A percentile compares a stretch with the other conserved stretches of the same genome.
phyloP scores from a whole-genome alignment of 108 stramenopile species.

The Cyclostephanos tholiformis region DNA sequence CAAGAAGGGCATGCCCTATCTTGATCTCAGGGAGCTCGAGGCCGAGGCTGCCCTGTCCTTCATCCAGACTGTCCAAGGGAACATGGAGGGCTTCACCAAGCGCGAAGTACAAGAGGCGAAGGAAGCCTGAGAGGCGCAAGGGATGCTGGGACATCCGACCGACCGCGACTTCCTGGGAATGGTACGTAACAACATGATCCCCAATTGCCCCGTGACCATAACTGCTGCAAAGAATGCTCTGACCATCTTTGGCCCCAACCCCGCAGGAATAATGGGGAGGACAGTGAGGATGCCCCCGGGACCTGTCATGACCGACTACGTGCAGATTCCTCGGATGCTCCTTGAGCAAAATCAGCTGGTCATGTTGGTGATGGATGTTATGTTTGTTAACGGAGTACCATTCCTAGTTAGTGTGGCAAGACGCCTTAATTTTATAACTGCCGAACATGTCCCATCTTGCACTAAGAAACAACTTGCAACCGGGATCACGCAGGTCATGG shows the following conservation, averaged over 20 bases:
- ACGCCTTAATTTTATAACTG: slow-evolving; percentile 36
- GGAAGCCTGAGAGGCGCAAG: background rate
- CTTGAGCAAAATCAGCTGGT: slow-evolving; percentile 24
- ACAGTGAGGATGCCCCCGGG: slow-evolving; percentile 21
- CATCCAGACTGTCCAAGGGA: background rate
- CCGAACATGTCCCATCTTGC: slow-evolving; percentile 16
- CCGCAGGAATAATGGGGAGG: slow-evolving; percentile 28
- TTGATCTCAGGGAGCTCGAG: background rate
- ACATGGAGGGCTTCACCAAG: slow-evolving; percentile 18
- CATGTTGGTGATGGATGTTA: slow-evolving; percentile 32
- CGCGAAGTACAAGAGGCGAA: slow-evolving; percentile 6
- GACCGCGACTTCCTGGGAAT: slow-evolving; percentile 12
- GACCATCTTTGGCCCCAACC: slow-evolving; percentile 35
- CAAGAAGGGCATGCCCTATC: background rate
- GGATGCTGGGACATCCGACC: slow-evolving; percentile 12
- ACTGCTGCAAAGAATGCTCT: slow-evolving; percentile 18
- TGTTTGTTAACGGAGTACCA: slow-evolving; percentile 49
- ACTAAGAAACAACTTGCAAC: slow-evolving; percentile 3
- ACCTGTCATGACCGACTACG: slow-evolving; percentile 17
- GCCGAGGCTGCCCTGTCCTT: background rate
- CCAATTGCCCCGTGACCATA: slow-evolving; percentile 24
- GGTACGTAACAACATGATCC: slow-evolving; percentile 9
- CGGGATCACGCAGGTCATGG: background rate
- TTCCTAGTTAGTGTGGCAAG: slow-evolving; percentile 41
- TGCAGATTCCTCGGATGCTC: slow-evolving; percentile 17